Conservation (phyloP, 2,329 filamentous ascomycete genomes). For the Beauveria varroae region DNA sequence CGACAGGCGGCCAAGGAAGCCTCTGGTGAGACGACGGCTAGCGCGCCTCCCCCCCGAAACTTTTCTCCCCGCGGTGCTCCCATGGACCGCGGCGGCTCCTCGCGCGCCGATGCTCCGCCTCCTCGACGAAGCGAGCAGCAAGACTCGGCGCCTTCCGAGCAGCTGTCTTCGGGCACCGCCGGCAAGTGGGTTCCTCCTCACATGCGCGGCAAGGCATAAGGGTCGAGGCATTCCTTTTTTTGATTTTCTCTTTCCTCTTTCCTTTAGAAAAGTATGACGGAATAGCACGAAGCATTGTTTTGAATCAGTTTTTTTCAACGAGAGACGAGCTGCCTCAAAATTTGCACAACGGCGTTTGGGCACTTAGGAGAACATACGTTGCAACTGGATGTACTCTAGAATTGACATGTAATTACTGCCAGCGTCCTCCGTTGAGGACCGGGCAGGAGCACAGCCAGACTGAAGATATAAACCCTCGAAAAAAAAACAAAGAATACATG, state of each 20-base stretch:
- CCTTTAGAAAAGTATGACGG: slow-evolving; percentile 4
- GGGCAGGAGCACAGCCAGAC: slow-evolving; percentile 6
- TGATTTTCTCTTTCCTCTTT: neutral
- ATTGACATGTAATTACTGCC: slow-evolving; percentile 8
- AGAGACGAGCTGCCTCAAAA: slow-evolving; percentile 5
- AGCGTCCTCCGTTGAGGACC: neutral
- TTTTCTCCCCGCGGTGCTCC: slow-evolving; percentile 28
- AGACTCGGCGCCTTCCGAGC: slow-evolving; percentile 39
- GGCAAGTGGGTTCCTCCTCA: slow-evolving; percentile 55
- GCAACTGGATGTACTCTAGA: slow-evolving; percentile 11
- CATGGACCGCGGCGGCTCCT: slow-evolving; percentile 37
- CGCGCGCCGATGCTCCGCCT: slow-evolving; percentile 21
- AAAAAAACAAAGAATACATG: slow-evolving; percentile 8
- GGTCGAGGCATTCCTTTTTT: neutral
- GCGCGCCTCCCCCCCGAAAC: slow-evolving; percentile 33
- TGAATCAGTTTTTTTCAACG: slow-evolving; percentile 1
- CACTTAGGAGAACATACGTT: slow-evolving; percentile 4
- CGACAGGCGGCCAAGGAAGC: slow-evolving; percentile 50
- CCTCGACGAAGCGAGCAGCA: slow-evolving; percentile 21
- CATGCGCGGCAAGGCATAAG: slow-evolving; percentile 25
- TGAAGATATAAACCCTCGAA: neutral
- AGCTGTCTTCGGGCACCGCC: slow-evolving; percentile 43
- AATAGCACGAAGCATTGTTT: slow-evolving; percentile 10
- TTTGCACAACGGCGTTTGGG: slow-evolving; percentile 10
- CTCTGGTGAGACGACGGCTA: slow-evolving; percentile 29